Conservation (phyloP, 2,329 filamentous ascomycete species). For the Beauveria asiatica region DNA sequence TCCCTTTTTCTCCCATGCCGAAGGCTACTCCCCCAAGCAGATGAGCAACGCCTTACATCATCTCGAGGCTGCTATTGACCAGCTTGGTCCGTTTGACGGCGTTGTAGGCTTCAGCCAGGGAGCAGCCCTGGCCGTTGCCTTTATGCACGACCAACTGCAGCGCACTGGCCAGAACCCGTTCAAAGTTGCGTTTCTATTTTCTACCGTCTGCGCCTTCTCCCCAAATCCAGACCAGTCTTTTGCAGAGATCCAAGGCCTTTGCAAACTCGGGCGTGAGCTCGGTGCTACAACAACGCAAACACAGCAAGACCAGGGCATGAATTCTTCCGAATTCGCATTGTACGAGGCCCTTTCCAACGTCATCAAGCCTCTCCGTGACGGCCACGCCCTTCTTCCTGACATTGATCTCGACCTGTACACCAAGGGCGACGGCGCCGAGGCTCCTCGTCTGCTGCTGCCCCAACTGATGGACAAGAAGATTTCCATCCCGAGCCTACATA, state of each 20-base stretch:
- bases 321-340: neutral
- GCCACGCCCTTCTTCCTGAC: neutral
- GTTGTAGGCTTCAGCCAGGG: conserved; percentile 7
- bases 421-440: neutral
- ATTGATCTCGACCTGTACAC: neutral
- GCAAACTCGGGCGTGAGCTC: neutral
- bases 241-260: neutral
- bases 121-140: neutral
- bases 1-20: conserved; percentile 2
- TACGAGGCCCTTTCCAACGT: neutral
- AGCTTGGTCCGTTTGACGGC: conserved; percentile 7
- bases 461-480: neutral
- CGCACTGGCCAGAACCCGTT: neutral
- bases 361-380: neutral
- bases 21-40: conserved; percentile 1
- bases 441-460: neutral
- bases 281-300: neutral
- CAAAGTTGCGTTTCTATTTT: neutral
- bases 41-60: neutral
- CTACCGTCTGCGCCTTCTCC: neutral
- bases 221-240: neutral
- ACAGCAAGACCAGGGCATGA: neutral
- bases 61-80: neutral
- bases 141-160: neutral
- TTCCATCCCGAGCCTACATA: neutral